Base-by-base conservation (phyloP, 306 rosid species). In the Prinsepia uniflora region DNA sequence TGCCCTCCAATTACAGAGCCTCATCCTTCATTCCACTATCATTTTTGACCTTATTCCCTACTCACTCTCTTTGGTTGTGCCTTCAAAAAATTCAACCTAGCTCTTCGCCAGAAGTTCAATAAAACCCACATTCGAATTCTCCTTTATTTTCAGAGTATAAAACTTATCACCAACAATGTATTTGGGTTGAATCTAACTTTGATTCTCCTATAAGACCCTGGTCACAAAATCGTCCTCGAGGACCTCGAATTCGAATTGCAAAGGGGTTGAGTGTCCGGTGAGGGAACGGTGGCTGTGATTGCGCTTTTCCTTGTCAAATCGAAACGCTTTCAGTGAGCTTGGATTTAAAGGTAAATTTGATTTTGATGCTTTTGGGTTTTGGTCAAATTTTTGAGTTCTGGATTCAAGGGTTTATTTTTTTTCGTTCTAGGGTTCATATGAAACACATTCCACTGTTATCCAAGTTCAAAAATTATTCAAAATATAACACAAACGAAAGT, bases 151-250 rank as follows among this genome's bases (percentile, higher is more conserved):
- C 81, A 49, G 78, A 63, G 85, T 86, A 72, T 81, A 89, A 14
- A 90, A 79, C 78, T 87, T 87, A 41, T 87, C 84, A 41, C 96
- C 97, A 61, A 87, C 67, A 34, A 87, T 77, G 79, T 72, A 87
- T 89, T 85, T 87, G 66, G 92, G 87, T 80, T 91, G 96, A 65
- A 94, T 80, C 84, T 94, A 96, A 86, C 89, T 89, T 20, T 96
- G 99, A 56, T 89, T 94, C 64, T 94, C 92, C 89, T 86, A 86
- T 82, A 94, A 81, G 71, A 94, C 84, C 81, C 87, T 79, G 79
- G 85, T 79, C 71, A 91, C 83, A 75, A 89, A 94, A 87, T 94
- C 36, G 36, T 30, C 36, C 36, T 30, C 3, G 36, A 3, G 36
- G 36, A 30, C 36, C 36, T 3, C 36, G 36, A 30, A 30, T 30